Base-by-base conservation (phyloP, 1,139 yeast species). In the Fermentozyma sake region DNA sequence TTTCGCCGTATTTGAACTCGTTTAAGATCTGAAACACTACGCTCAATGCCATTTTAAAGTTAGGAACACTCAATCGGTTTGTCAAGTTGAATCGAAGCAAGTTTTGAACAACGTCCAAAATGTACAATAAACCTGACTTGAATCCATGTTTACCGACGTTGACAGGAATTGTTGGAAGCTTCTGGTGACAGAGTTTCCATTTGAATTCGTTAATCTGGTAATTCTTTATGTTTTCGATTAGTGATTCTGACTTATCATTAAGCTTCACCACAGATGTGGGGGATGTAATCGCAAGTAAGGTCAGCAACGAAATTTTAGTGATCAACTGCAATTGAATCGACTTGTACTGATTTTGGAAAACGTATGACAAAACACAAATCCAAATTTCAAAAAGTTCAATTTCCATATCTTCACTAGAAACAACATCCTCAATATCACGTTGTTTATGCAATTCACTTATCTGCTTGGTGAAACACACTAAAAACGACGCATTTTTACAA, bases 121-220 rank as follows among this genome's bases (percentile, higher is more conserved):
- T 54, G 34, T 66, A 67, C 20, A 63, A 54, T 24, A 56, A 35
- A 14, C 60, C 35, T 2, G 60, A 48, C 28, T 62, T 64, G 21
- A 44, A 32, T 0, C 57, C 61, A 14, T 39, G 44, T 6, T 46
- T 38, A 2, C 42, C 52, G 2, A 39, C 27, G 29, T 50, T 52
- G 12, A 41, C 41, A 4, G 65, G 65, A 2, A 66, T 41, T 11
- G 60, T 37, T 1, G 72, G 71, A 5, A 37, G 22, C 29, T 52
- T 55, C 28, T 65, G 72, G 34, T 60, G 72, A 26, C 68, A 60
- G 24, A 65, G 38, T 34, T 65, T 66, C 67, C 69, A 64, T 27
- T 52, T 52, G 34, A 50, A 55, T 35, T 65, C 72, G 30, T 66
- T 52, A 13, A 67, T 57, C 14, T 46, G 47, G 19, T 40, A 46